phyloP scores from a whole-genome alignment of 345 rosid species.

The Citrus cavaleriei region DNA sequence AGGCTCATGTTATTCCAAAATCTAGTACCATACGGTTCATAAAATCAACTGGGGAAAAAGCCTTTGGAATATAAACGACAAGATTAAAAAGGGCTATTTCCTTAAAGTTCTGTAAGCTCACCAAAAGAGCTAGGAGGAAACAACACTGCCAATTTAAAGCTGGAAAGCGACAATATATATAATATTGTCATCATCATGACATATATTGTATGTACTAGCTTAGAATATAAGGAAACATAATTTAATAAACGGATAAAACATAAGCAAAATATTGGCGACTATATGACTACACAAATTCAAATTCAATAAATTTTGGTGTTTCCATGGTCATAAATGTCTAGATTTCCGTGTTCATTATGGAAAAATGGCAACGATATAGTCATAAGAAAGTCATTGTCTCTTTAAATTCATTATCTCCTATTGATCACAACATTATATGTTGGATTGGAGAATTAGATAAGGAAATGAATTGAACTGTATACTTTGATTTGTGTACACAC shows the following conservation, averaged over 20 bases:
- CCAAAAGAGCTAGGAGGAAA: neutral
- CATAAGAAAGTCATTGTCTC: neutral
- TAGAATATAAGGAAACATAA: neutral
- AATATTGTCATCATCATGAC: neutral
- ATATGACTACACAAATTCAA: neutral
- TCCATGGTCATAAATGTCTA: neutral
- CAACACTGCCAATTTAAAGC: neutral
- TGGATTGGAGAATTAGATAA: no score
- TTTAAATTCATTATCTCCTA: no score
- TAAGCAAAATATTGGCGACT: neutral
- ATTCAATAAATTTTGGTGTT: neutral
- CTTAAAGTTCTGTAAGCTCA: neutral
- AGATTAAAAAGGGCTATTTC: conserved; percentile 1
- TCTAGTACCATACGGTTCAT: neutral
- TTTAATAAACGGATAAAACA: neutral
- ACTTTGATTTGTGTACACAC: no score
- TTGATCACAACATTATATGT: no score
- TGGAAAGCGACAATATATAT: neutral
- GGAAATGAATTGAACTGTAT: no score
- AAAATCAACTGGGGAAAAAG: neutral
- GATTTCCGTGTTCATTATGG: neutral
- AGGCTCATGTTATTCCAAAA: neutral
- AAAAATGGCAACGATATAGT: neutral
- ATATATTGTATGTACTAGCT: neutral
- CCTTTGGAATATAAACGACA: neutral